Evolutionary conservation across 331 rosid genomes (phyloP).

Genomic region (Pyracantha coccinea): DNA sequence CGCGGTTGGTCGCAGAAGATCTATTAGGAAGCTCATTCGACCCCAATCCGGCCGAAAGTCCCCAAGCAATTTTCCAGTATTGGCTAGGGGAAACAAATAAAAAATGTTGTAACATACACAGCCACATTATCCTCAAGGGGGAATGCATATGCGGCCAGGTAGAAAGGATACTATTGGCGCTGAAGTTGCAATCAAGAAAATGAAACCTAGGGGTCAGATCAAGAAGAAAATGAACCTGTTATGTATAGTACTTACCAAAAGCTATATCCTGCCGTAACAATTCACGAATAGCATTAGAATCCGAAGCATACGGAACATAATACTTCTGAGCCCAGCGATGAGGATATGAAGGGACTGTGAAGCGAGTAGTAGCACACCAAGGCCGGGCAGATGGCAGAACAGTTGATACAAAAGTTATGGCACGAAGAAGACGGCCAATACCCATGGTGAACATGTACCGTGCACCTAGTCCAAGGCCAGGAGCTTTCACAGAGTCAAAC

Average conservation of each 20-base stretch:
- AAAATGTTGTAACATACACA: slow-evolving; percentile 20
- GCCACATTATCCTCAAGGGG: slow-evolving; percentile 2
- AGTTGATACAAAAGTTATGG: slow-evolving; percentile 71
- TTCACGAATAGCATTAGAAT: slow-evolving; percentile 45
- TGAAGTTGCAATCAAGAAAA: neutral
- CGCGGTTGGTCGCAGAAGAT: slow-evolving; percentile 66
- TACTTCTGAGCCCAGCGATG: slow-evolving; percentile 88
- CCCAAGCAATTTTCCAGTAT: slow-evolving; percentile 35
- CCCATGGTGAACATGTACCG: slow-evolving; percentile 96
- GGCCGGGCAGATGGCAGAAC: slow-evolving; percentile 88
- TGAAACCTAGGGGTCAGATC: neutral
- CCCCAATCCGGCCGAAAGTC: slow-evolving; percentile 80
- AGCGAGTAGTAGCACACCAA: slow-evolving; percentile 74
- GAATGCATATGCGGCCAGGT: neutral
- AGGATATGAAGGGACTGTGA: slow-evolving; percentile 55
- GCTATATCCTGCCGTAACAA: slow-evolving; percentile 57
- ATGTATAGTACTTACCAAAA: slow-evolving; percentile 42
- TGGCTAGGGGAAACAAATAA: slow-evolving; percentile 37
- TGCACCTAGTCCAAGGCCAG: slow-evolving; percentile 92
- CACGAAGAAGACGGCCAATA: slow-evolving; percentile 76
- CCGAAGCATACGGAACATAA: slow-evolving; percentile 74
- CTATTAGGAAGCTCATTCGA: slow-evolving; percentile 66
- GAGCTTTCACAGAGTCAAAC: slow-evolving; percentile 78
- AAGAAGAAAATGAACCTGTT: slow-evolving; percentile 5
- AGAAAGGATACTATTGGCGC: neutral